Evolutionary conservation across 2,329 filamentous ascomycete genomes (phyloP).

Genomic region (Phialemoniopsis sp.): DNA sequence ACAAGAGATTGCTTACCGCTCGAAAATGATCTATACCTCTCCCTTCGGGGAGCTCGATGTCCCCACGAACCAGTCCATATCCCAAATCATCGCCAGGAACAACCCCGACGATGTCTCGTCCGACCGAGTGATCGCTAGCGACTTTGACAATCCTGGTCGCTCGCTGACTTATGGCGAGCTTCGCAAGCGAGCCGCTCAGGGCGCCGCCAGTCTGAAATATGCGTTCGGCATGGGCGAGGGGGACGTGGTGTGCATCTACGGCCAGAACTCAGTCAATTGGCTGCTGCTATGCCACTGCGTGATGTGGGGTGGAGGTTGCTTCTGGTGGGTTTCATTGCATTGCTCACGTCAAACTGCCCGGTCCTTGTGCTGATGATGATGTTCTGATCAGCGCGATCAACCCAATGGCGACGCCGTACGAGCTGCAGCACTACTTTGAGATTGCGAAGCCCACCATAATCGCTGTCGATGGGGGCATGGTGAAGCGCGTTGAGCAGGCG

Average conservation of each 20-base stretch:
- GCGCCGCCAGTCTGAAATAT: conserved; percentile 9
- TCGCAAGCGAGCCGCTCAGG: conserved; percentile 9
- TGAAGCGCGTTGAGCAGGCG: not conserved
- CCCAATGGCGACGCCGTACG: conserved; percentile 14
- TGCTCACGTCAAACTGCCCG: not conserved
- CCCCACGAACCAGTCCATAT: conserved; percentile 14
- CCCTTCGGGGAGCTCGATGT: conserved; percentile 5
- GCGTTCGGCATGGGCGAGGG: conserved; percentile 4
- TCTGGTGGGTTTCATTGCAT: conserved; percentile 8
- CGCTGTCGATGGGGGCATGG: conserved; percentile 8
- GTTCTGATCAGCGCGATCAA: conserved; percentile 16
- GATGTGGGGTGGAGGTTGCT: conserved; percentile 15
- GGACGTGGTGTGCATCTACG: conserved; percentile 16
- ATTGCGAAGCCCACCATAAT: conserved; percentile 13
- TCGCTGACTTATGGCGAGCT: conserved; percentile 11
- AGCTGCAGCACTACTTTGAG: conserved; percentile 15
- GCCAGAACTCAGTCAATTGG: conserved; percentile 14
- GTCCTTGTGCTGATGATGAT: not conserved
- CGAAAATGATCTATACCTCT: conserved; percentile 5
- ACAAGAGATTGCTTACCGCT: too few relatives aligned
- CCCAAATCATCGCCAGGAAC: conserved; percentile 14
- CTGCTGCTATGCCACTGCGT: conserved; percentile 12
- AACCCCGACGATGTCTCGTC: conserved; percentile 17
- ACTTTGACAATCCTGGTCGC: conserved; percentile 12
- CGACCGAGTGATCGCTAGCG: conserved; percentile 12